These are phyloP conservation scores for Herpotrichia juniperi DNA, from an alignment of 2,329 filamentous ascomycete species.

Conservation along the genomic window DNA sequence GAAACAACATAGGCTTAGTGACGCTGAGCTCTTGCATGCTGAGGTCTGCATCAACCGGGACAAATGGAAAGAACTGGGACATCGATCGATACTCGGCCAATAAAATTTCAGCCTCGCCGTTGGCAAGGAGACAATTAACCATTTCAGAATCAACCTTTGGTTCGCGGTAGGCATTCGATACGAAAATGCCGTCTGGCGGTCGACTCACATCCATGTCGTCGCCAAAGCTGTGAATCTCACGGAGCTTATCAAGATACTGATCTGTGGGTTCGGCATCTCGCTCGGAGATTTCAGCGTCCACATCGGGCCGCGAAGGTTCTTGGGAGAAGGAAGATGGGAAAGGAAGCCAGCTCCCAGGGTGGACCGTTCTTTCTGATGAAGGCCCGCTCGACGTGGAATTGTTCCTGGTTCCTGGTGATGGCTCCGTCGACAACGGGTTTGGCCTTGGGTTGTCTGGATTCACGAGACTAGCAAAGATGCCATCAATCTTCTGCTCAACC, in stretches of 20 bases:
- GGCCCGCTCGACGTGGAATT: not conserved
- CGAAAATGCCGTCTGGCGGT: constrained; percentile 21
- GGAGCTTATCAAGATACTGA: constrained; percentile 32
- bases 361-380: constrained; percentile 6
- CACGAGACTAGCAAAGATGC: constrained; percentile 38
- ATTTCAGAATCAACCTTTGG: constrained; percentile 26
- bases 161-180: constrained; percentile 22
- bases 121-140: constrained; percentile 24
- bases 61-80: constrained; percentile 38
- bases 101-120: constrained; percentile 32
- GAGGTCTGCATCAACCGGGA: constrained; percentile 23
- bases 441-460: constrained; percentile 13
- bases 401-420: not conserved
- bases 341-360: constrained; percentile 36
- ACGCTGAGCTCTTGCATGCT: constrained; percentile 24
- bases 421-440: not conserved
- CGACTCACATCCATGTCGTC: constrained; percentile 18
- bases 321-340: constrained; percentile 30
- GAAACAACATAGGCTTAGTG: constrained; percentile 38
- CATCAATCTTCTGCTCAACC: constrained; percentile 44
- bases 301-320: constrained; percentile 1
- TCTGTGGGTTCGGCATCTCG: constrained; percentile 21
- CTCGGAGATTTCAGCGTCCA: constrained; percentile 1
- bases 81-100: constrained; percentile 35
- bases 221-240: constrained; percentile 30